Conservation (phyloP, 306 rosid species). For the Malus fusca region DNA sequence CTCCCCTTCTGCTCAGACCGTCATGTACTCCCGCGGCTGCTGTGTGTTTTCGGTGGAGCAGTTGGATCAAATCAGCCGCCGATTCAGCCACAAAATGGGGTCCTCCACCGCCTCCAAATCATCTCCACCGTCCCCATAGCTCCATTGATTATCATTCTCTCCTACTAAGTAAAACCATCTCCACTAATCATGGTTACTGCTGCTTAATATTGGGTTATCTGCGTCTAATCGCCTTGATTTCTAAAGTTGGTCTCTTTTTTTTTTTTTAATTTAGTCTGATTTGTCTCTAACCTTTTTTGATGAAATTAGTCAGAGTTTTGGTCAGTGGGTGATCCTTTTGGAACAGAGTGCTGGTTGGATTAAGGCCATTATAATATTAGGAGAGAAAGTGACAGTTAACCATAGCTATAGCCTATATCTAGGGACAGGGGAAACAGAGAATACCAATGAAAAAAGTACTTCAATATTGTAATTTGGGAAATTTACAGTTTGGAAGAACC, state of each 20-base stretch:
- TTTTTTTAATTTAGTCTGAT: neutral
- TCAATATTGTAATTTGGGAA: neutral
- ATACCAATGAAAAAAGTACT: neutral
- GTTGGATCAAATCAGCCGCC: constrained; percentile 25
- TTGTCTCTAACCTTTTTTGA: neutral
- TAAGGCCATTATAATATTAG: neutral
- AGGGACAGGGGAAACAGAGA: neutral
- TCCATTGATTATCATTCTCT: neutral
- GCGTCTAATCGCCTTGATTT: neutral
- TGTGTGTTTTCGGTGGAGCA: constrained; percentile 71
- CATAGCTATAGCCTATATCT: too few relatives aligned
- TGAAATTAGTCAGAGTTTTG: neutral
- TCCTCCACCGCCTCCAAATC: neutral
- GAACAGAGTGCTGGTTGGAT: neutral
- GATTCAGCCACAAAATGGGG: neutral
- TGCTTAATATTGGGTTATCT: neutral
- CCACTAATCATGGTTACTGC: too few relatives aligned
- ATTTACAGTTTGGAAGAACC: neutral
- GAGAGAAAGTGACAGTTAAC: neutral
- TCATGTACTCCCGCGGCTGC: constrained; percentile 44
- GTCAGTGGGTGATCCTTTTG: neutral
- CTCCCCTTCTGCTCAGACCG: constrained; percentile 70
- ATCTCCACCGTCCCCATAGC: neutral
- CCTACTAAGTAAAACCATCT: too few relatives aligned
- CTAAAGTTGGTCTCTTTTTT: neutral